These are phyloP conservation scores for Cladophialophora immunda DNA, from an alignment of 2,329 filamentous ascomycete species.

Conservation along the genomic window DNA sequence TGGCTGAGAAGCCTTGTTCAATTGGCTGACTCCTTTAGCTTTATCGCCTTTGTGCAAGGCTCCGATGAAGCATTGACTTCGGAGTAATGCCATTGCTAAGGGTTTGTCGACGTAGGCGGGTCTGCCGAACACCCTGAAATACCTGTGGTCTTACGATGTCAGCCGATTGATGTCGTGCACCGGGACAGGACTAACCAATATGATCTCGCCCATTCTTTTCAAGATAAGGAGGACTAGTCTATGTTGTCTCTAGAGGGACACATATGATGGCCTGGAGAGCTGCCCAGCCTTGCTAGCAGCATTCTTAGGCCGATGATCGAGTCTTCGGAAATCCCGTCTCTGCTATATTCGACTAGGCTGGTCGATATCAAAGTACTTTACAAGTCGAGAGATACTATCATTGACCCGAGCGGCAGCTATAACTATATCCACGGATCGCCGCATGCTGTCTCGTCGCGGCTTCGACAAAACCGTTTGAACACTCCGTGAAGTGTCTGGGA, in stretches of 20 bases:
- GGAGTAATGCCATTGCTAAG: background rate
- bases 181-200: background rate
- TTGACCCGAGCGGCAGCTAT: background rate
- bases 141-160: background rate
- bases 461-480: background rate
- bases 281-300: background rate
- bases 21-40: background rate
- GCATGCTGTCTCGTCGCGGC: background rate
- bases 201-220: background rate
- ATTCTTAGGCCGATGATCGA: background rate
- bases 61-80: background rate
- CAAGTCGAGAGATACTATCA: background rate
- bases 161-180: constrained; percentile 1
- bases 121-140: background rate
- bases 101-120: background rate
- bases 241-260: background rate
- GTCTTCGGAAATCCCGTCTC: background rate
- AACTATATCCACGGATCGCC: constrained; percentile 1
- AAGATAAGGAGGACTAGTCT: background rate
- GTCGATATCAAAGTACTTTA: background rate
- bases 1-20: too few relatives aligned
- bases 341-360: background rate
- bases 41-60: background rate
- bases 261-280: background rate
- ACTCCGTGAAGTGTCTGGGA: background rate